Base-by-base conservation (phyloP, 2,329 filamentous ascomycete genomes). In the Niveomyces coronatus region DNA sequence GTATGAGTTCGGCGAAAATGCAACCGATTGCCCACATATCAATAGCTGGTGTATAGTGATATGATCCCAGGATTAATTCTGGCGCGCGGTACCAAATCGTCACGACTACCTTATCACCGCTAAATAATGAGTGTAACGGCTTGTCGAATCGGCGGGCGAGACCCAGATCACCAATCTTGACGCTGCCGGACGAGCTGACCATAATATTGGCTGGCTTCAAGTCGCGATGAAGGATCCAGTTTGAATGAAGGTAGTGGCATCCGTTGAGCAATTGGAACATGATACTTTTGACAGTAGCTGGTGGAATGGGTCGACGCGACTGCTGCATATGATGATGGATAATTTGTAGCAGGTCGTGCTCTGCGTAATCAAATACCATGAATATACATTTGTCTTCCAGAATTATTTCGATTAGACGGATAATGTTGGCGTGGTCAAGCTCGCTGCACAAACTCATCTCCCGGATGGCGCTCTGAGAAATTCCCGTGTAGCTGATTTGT, bases 61-160 rank as follows among this genome's bases (percentile, higher is more conserved):
- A 76, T 35, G 82, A 86, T 3, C 91, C 91, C 3, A 98, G 76
- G 2, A 98, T 75, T 4, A 98, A 71, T 59, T 98, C 91, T 0
- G 91, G 91, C 0, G 91, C 91, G 16, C 91, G 85, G 53, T 98
- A 98, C 91, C 91, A 98, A 45, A 98, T 98, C 0, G 91, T 98
- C 11, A 98, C 91, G 37, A 98, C 91, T 3, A 98, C 91, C 57
- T 98, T 98, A 51, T 98, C 91, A 37, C 91, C 91, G 14, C 78
- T 84, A 60, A 91, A 98, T 2, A 98, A 73, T 0, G 85, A 85
- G 52, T 94, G 86, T 1, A 96, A 67, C 0, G 91, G 91, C 55
- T 96, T 95, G 63, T 91, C 82, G 61, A 96, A 96, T 2, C 95
- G 70, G 14, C 91, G 79, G 7, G 91, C 91, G 2, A 98, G 73